Conservation (phyloP, 2,329 filamentous ascomycete species). For the Amphichorda felina region DNA sequence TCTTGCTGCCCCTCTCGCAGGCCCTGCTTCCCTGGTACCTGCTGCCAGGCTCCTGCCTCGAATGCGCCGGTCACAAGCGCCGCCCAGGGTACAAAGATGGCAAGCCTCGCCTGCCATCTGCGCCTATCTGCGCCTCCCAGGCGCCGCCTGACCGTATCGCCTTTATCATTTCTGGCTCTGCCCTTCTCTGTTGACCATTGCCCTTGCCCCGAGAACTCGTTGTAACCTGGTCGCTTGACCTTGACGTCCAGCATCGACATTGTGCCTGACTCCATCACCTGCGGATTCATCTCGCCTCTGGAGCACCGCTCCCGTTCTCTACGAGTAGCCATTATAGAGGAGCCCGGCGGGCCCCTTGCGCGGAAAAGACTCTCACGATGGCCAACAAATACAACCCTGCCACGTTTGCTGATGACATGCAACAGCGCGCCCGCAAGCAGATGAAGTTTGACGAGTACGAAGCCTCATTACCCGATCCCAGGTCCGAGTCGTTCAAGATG, state of each 20-base stretch:
- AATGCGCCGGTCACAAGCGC: too few species aligned
- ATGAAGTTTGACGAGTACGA: conserved; percentile 38
- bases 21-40: too few species aligned
- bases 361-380: conserved; percentile 11
- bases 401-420: conserved; percentile 28
- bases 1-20: too few species aligned
- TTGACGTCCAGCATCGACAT: background rate
- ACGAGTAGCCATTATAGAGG: background rate
- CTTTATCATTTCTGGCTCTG: background rate
- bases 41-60: too few species aligned
- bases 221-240: background rate
- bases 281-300: background rate
- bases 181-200: background rate
- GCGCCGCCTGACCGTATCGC: too few species aligned
- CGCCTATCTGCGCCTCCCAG: too few species aligned
- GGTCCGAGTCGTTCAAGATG: conserved; percentile 5
- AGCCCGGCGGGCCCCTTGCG: background rate
- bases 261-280: background rate
- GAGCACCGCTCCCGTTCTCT: background rate
- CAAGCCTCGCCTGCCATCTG: too few species aligned
- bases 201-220: too few species aligned
- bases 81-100: too few species aligned
- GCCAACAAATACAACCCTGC: conserved; percentile 12
- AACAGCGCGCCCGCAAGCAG: conserved; percentile 34
- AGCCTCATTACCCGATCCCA: conserved; percentile 27